Percentiles rank a stretch among this genome's conserved stretches.
These are phyloP conservation scores for Yamadazyma nakazawae DNA, from an alignment of 805 yeast species.

Conservation along the genomic window DNA sequence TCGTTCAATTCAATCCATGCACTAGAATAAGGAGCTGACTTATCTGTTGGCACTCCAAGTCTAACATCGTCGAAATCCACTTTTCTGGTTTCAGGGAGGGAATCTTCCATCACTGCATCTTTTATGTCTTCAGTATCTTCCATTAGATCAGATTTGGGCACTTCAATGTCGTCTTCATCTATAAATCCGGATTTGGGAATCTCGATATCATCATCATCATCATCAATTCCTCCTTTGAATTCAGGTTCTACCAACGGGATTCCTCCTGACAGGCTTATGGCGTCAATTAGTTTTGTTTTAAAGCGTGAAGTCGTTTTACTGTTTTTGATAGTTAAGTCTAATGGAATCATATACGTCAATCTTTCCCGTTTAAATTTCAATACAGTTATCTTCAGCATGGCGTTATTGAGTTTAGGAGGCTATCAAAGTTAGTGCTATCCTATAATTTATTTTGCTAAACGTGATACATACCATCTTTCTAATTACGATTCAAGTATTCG, in stretches of 20 bases:
- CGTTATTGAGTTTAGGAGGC: conserved; percentile 6
- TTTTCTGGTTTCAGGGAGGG: conserved; percentile 9
- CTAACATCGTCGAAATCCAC: conserved; percentile 23
- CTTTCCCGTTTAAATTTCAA: conserved; percentile 35
- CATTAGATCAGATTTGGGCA: conserved; percentile 36
- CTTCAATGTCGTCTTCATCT: conserved; percentile 32
- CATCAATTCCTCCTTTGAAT: conserved; percentile 14
- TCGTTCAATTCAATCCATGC: conserved; percentile 32
- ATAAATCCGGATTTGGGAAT: conserved; percentile 37
- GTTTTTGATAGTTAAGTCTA: conserved; percentile 17
- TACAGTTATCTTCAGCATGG: conserved; percentile 17
- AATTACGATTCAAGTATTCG: background rate
- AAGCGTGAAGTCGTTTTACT: conserved; percentile 16
- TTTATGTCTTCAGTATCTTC: conserved; percentile 24
- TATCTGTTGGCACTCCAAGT: conserved; percentile 43
- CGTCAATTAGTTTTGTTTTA: conserved; percentile 25
- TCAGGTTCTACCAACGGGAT: conserved; percentile 21
- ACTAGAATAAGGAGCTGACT: conserved; percentile 30
- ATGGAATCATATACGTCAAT: conserved; percentile 28
- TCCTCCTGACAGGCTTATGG: conserved; percentile 51
- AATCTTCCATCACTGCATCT: conserved; percentile 1
- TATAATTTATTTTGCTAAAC: background rate
- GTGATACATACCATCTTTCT: conserved; percentile 6
- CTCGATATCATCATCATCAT: conserved; percentile 25
- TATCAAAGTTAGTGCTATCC: conserved; percentile 1